A percentile compares a stretch with the other conserved stretches of the same genome.
These are phyloP conservation scores for Tetrapisispora namnaoensis DNA, from an alignment of 805 yeast genomes.

Conservation along the genomic window DNA sequence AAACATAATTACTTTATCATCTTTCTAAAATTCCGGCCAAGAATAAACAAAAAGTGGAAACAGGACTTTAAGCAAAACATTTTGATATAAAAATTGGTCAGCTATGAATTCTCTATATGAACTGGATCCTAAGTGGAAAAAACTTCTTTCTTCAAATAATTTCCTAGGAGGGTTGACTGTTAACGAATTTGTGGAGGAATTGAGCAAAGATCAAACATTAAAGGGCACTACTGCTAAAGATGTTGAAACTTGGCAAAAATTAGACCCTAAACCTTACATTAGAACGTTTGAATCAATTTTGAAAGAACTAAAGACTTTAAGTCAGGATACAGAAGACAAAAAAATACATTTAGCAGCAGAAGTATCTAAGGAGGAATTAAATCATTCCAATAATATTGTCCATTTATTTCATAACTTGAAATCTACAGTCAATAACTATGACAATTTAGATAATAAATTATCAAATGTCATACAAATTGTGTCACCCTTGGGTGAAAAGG, in stretches of 20 bases:
- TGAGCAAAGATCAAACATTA: slow-evolving; percentile 51
- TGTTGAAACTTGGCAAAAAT: slow-evolving; percentile 10
- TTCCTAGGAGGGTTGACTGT: slow-evolving; percentile 63
- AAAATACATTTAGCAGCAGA: slow-evolving; percentile 45
- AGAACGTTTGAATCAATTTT: slow-evolving; percentile 85
- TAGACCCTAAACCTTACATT: slow-evolving; percentile 92
- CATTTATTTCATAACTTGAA: slow-evolving; percentile 23
- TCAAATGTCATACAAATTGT: slow-evolving; percentile 48
- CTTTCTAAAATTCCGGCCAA: too few relatives aligned
- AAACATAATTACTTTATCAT: too few relatives aligned
- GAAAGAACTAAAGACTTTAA: slow-evolving; percentile 54
- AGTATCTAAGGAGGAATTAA: slow-evolving; percentile 51
- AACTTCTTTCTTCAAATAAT: slow-evolving; percentile 47
- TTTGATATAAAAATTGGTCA: not conserved
- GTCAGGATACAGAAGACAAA: slow-evolving; percentile 42
- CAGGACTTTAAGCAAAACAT: not conserved
- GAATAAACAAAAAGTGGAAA: not conserved
- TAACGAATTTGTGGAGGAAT: slow-evolving; percentile 69
- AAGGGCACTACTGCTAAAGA: slow-evolving; percentile 4
- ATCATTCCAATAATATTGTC: slow-evolving; percentile 59
- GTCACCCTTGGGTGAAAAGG: slow-evolving; percentile 58
- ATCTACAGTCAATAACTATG: slow-evolving; percentile 16
- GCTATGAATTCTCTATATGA: slow-evolving; percentile 42
- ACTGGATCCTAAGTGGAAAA: slow-evolving; percentile 52
- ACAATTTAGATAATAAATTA: slow-evolving; percentile 21